Conservation (phyloP, 2,329 filamentous ascomycete species). For the Colletotrichum trifolii region DNA sequence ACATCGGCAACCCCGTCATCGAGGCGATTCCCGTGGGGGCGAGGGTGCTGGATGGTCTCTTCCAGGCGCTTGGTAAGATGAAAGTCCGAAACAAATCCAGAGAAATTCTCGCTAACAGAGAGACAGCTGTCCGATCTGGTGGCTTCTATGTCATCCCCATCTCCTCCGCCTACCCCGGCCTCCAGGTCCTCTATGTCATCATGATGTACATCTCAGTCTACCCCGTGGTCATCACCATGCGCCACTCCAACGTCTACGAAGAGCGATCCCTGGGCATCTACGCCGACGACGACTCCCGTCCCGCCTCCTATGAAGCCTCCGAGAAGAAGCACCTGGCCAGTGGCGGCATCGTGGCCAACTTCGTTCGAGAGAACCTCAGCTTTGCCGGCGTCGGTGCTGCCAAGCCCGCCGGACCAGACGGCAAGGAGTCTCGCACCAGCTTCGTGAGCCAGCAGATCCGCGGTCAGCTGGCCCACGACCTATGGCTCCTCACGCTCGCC, state of each 20-base stretch:
- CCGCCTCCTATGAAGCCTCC: conserved; percentile 12
- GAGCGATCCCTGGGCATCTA: conserved; percentile 74
- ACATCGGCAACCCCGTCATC: conserved; percentile 69
- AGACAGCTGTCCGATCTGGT: conserved; percentile 69
- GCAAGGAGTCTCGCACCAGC: conserved; percentile 52
- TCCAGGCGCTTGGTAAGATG: conserved; percentile 66
- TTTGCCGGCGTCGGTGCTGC: conserved; percentile 58
- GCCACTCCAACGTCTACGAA: conserved; percentile 78
- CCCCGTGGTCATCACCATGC: conserved; percentile 71
- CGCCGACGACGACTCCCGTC: conserved; percentile 44
- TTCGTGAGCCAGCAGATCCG: conserved; percentile 68
- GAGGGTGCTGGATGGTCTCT: conserved; percentile 72
- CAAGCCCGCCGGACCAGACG: conserved; percentile 33
- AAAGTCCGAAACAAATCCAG: neutral
- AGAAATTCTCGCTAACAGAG: neutral
- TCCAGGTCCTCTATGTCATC: conserved; percentile 70
- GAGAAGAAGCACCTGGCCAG: conserved; percentile 41
- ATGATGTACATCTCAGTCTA: conserved; percentile 76
- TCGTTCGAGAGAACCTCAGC: conserved; percentile 37
- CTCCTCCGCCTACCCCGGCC: conserved; percentile 63
- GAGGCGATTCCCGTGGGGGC: conserved; percentile 62
- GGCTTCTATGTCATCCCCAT: conserved; percentile 75
- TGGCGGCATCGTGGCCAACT: conserved; percentile 42
- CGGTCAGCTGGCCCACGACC: conserved; percentile 73
- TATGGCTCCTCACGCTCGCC: conserved; percentile 73